Conservation (phyloP, 140 eudicot genomes). For the Eryngium alpinum region DNA sequence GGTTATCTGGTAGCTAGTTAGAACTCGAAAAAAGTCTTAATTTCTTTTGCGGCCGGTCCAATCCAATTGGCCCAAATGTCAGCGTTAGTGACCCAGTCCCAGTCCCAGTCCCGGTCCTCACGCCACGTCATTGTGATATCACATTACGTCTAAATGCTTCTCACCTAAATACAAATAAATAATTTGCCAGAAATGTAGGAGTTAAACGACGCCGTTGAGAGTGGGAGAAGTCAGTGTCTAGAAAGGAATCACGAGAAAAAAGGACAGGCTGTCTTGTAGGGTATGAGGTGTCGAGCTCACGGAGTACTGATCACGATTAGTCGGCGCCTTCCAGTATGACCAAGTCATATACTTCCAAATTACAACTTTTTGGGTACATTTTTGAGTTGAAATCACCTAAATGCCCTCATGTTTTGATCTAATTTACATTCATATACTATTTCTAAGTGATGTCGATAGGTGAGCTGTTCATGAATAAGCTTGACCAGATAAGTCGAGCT, state of each 20-base stretch:
- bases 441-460: no score
- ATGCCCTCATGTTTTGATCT: background rate
- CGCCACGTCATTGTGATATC: background rate
- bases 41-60: no score
- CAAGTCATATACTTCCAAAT: slow-evolving; percentile 31
- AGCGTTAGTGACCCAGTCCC: no score
- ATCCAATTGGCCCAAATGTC: no score
- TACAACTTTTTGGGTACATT: slow-evolving; percentile 18
- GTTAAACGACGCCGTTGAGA: slow-evolving; percentile 10
- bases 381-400: background rate
- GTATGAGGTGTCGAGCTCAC: slow-evolving; percentile 13
- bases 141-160: no score
- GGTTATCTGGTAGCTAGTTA: no score
- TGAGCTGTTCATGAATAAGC: background rate
- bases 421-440: background rate
- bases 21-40: no score
- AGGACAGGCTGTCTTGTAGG: background rate
- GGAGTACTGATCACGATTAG: background rate
- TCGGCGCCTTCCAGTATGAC: slow-evolving; percentile 12
- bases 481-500: background rate
- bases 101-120: no score
- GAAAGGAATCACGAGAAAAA: background rate
- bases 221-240: background rate
- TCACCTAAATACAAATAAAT: no score
- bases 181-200: no score